Conservation (phyloP, 768 basidiomycete genomes). For the Suillus clintonianus region DNA sequence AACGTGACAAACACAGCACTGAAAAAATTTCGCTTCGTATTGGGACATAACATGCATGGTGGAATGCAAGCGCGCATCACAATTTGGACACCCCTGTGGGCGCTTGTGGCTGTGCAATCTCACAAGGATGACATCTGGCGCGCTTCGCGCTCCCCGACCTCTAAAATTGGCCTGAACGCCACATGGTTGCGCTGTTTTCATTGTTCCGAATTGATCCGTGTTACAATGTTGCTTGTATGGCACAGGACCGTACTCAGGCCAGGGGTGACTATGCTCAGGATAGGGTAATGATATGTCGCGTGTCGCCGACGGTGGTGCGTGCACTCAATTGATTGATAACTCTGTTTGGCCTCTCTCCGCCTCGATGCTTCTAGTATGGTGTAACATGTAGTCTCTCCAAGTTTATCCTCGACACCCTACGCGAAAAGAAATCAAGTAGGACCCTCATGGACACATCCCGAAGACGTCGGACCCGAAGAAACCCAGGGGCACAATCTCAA, state of each 20-base stretch:
- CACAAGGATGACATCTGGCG: not conserved
- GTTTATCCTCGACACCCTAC: not conserved
- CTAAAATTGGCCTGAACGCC: no score
- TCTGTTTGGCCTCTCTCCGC: no score
- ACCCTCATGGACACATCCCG: not conserved
- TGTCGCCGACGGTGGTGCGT: not conserved
- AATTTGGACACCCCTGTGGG: no score
- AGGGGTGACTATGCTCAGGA: not conserved
- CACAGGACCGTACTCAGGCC: not conserved
- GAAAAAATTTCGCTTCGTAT: not conserved
- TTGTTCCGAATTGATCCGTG: not conserved
- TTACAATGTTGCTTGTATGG: not conserved
- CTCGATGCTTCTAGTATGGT: not conserved
- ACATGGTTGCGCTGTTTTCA: not conserved
- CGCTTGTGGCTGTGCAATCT: not conserved
- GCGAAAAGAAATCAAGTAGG: not conserved
- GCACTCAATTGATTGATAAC: not conserved
- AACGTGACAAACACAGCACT: slow-evolving; percentile 1
- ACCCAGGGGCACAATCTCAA: not conserved
- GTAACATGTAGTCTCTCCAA: not conserved
- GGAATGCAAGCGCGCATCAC: not conserved
- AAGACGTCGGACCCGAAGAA: not conserved
- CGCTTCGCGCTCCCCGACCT: not conserved
- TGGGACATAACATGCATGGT: not conserved
- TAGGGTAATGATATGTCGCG: no score